Evolutionary conservation across 2,329 filamentous ascomycete genomes (phyloP), one percentile per base, ranked within the genome.

Genomic region (Penicillium brevicompactum): DNA sequence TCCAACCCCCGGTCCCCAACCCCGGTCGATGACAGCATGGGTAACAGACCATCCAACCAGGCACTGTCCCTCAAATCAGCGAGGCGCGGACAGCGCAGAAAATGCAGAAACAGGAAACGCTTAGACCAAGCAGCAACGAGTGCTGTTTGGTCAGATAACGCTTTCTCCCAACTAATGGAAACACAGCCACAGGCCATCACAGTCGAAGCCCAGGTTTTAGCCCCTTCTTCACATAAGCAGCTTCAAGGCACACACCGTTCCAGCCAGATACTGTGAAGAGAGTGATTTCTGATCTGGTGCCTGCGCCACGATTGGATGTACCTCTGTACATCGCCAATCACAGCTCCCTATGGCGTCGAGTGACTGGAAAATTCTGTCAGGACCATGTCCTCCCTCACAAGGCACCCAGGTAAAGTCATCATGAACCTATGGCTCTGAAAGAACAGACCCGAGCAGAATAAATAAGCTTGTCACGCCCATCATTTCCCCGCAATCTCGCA

Each of bases 31-130:
- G 34, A 37, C 34, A n/a, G 34, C 34, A 37, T 37, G 5, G 34
- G 34, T 5, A 3, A 7, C 14, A 37, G 5, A 14, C 3, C n/a
- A n/a, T 37, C 11, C 13, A 14, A 34, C 34, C 34, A 37, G 34
- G 7, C 14, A n/a, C 10, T 13, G n/a, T 4, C 7, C 6, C 14
- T 3, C 34, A 46, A 52, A 40, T 8, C 37, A n/a, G 37, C 24
- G 43, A 52, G 44, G 50, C 49, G 49, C 50, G 50, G 50, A 43
- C 43, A 47, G 50, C 50, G 50, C 34, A 37, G 34, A n/a, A n/a
- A 37, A 37, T 18, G 42, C 22, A 10, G 10, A 30, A 46, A 40
- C 22, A 44, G 46, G 10, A 41, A 22, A 34, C 30, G 43, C 43
- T 52, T 5, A 38, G 37, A 24, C 43, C 34, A 32, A 21, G 16